Evolutionary conservation across 768 basidiomycete genomes (phyloP).

Genomic region (Collybiopsis confluens): DNA sequence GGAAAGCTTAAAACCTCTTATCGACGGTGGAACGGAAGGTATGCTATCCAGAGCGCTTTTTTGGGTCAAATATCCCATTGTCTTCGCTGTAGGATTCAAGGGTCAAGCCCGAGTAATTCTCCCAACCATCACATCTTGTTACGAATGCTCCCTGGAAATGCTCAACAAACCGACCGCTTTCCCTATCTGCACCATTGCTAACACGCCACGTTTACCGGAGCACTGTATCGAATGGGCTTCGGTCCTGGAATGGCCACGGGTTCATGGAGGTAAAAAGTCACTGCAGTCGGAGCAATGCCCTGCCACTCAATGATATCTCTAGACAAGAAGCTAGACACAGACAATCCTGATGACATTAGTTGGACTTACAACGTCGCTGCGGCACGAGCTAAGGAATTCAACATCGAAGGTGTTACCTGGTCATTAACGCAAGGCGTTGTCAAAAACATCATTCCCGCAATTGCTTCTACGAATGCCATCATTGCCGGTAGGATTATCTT

Average conservation of each 20-base stretch:
- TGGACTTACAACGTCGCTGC: slow-evolving; percentile 86
- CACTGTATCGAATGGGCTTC: slow-evolving; percentile 99
- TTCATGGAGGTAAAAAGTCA: slow-evolving; percentile 68
- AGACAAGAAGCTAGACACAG: slow-evolving; percentile 97
- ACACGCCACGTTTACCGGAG: slow-evolving; percentile 95
- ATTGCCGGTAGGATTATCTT: slow-evolving; percentile 67
- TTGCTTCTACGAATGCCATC: slow-evolving; percentile 97
- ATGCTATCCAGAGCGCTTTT: background rate
- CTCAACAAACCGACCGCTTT: slow-evolving; percentile 95
- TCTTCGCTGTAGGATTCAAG: slow-evolving; percentile 75
- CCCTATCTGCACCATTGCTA: slow-evolving; percentile 98
- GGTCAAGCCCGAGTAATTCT: slow-evolving; percentile 97
- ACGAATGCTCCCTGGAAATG: slow-evolving; percentile 98
- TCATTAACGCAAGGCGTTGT: slow-evolving; percentile 96
- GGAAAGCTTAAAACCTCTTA: slow-evolving; percentile 92
- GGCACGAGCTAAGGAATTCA: slow-evolving; percentile 86
- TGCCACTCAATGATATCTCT: slow-evolving; percentile 5
- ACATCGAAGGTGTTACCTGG: slow-evolving; percentile 98
- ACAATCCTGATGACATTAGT: slow-evolving; percentile 93
- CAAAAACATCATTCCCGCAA: slow-evolving; percentile 99
- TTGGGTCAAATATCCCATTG: background rate
- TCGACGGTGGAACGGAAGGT: slow-evolving; percentile 99
- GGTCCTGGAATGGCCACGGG: slow-evolving; percentile 96
- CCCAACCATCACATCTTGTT: slow-evolving; percentile 92
- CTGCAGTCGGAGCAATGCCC: background rate